A percentile compares a stretch with the other conserved stretches of the same genome.
phyloP scores from a whole-genome alignment of 345 rosid genomes.

The Geranium brycei region DNA sequence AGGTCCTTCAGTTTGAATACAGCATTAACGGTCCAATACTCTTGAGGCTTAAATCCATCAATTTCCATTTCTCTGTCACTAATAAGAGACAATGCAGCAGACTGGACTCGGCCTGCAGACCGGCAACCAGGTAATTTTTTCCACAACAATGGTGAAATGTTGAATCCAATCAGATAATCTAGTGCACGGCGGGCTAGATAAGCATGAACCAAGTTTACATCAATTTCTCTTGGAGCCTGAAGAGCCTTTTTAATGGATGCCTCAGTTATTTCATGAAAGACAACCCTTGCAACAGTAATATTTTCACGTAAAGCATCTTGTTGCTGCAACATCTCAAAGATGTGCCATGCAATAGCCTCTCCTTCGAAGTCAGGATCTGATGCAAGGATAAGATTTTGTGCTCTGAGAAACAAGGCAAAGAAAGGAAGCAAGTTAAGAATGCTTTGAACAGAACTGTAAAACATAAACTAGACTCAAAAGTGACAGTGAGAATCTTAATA shows the following conservation, averaged over 20 bases:
- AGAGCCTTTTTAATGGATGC: conserved; percentile 69
- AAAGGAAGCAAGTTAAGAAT: conserved; percentile 21
- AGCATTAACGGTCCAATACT: conserved; percentile 69
- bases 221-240: conserved; percentile 69
- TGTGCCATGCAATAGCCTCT: conserved; percentile 99
- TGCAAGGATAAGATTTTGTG: conserved; percentile 89
- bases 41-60: conserved; percentile 73
- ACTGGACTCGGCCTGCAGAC: conserved; percentile 96
- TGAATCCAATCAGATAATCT: conserved; percentile 92
- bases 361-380: conserved; percentile 99
- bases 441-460: conserved; percentile 4
- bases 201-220: conserved; percentile 76
- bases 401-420: conserved; percentile 46
- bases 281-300: conserved; percentile 73
- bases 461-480: not conserved
- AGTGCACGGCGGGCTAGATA: conserved; percentile 96
- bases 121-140: conserved; percentile 94
- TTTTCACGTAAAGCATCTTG: conserved; percentile 76
- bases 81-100: conserved; percentile 85
- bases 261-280: conserved; percentile 93
- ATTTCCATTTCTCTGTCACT: conserved; percentile 90
- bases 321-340: conserved; percentile 90
- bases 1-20: conserved; percentile 27
- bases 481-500: not conserved
- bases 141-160: conserved; percentile 90